These are phyloP conservation scores for Sarcomyxa edulis DNA, from an alignment of 768 basidiomycete genomes.

Conservation along the genomic window DNA sequence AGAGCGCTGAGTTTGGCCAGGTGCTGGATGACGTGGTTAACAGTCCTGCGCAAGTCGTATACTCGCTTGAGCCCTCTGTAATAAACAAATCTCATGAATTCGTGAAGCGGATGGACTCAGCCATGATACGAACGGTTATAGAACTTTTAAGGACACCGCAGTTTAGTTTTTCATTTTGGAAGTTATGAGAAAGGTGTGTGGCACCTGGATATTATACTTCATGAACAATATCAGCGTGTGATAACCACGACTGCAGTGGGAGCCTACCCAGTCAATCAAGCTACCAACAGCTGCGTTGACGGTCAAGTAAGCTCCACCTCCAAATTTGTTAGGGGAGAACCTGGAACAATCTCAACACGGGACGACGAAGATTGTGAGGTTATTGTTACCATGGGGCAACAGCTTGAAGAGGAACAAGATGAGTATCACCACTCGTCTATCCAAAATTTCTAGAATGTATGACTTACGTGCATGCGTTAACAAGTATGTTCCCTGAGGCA, in stretches of 20 bases:
- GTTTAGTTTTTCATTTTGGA: conserved; percentile 6
- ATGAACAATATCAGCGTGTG: too few species aligned
- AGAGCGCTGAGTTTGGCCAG: conserved; percentile 59
- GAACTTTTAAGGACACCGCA: conserved; percentile 21
- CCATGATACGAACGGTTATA: conserved; percentile 39
- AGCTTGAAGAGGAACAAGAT: conserved; percentile 21
- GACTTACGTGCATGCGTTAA: conserved; percentile 51
- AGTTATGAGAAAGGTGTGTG: conserved; percentile 16
- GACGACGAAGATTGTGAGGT: conserved; percentile 3
- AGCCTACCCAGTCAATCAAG: conserved; percentile 66
- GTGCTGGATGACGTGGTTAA: conserved; percentile 49
- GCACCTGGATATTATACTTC: conserved; percentile 52
- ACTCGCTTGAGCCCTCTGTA: conserved; percentile 56
- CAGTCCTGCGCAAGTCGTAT: conserved; percentile 58
- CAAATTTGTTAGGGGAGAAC: conserved; percentile 36
- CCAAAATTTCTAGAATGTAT: neutral
- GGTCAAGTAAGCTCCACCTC: conserved; percentile 49
- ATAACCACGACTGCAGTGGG: too few species aligned
- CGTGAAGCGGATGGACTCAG: neutral
- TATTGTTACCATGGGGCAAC: conserved; percentile 41
- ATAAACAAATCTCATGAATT: neutral
- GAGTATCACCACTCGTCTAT: conserved; percentile 1
- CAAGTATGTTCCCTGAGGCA: conserved; percentile 45
- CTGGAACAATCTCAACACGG: conserved; percentile 20
- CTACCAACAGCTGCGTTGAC: conserved; percentile 48